Percentiles rank a stretch among this genome's conserved stretches.
Evolutionary conservation across 176 grass and related monocot species (phyloP).

Genomic region (Coix lacrymajobi): DNA sequence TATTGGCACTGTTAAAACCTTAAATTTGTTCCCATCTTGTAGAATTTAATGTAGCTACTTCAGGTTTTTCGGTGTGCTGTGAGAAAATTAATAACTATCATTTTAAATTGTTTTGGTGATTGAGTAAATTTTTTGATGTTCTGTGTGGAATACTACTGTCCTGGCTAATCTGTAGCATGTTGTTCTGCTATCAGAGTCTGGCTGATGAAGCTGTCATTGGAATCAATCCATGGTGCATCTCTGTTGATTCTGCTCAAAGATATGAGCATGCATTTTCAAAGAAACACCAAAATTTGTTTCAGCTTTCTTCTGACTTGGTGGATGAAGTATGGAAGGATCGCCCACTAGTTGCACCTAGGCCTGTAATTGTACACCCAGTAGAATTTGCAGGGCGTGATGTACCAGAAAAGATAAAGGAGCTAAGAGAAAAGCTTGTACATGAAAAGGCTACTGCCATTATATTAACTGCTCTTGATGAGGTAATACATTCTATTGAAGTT

Average conservation of each 20-base stretch:
- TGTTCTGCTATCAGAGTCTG: conserved; percentile 61
- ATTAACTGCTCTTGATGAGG: conserved; percentile 89
- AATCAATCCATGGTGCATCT: conserved; percentile 90
- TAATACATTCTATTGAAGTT: conserved; percentile 29
- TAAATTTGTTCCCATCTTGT: background rate
- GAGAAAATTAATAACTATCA: background rate
- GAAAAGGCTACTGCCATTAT: conserved; percentile 67
- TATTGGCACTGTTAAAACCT: background rate
- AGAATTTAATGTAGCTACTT: background rate
- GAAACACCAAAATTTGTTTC: conserved; percentile 67
- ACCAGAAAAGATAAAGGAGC: conserved; percentile 66
- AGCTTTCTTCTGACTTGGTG: conserved; percentile 73
- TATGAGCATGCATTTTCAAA: conserved; percentile 71
- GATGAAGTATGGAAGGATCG: conserved; percentile 91
- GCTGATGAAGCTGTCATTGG: conserved; percentile 57
- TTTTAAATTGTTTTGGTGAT: background rate
- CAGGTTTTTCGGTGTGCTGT: background rate
- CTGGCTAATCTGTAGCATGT: background rate
- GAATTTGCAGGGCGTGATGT: conserved; percentile 72
- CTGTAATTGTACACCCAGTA: conserved; percentile 66
- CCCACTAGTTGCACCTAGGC: conserved; percentile 41
- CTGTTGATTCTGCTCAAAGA: conserved; percentile 66
- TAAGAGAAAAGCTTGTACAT: conserved; percentile 59
- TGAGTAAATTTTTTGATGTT: background rate
- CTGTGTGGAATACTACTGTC: background rate